Percentiles rank a stretch among this genome's conserved stretches.
Conservation (phyloP, 164 flowering plant genomes). For the Magnolia kwangsiensis region DNA sequence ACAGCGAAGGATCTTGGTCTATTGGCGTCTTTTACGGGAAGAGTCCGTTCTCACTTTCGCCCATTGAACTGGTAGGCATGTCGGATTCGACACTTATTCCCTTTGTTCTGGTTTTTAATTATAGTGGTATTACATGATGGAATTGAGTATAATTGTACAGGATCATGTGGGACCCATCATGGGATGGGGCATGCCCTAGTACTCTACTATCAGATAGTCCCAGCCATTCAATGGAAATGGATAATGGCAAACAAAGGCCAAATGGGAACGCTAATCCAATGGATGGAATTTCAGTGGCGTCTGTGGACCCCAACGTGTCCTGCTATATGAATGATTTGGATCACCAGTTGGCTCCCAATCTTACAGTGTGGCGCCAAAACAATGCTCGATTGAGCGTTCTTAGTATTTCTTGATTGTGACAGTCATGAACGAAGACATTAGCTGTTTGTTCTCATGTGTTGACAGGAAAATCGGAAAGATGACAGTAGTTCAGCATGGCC, state of each 20-base stretch:
- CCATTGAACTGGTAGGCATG: conserved; percentile 15
- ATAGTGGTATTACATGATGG: not conserved
- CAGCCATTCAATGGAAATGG: too few relatives aligned
- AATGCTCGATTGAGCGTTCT: not conserved
- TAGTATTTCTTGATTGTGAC: not conserved
- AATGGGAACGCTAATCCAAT: too few relatives aligned
- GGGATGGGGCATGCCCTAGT: not conserved
- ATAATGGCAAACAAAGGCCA: too few relatives aligned
- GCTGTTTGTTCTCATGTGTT: not conserved
- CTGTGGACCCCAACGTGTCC: not conserved
- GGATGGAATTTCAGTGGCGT: not conserved
- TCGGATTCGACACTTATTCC: not conserved
- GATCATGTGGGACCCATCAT: not conserved
- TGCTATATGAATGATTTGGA: not conserved
- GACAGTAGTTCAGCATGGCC: conserved; percentile 76
- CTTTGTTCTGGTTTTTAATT: not conserved
- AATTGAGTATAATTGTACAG: not conserved
- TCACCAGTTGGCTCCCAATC: not conserved
- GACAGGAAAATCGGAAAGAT: conserved; percentile 6
- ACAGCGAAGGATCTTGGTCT: conserved; percentile 18
- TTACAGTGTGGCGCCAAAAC: too few relatives aligned
- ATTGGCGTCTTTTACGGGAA: conserved; percentile 16
- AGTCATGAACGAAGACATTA: not conserved
- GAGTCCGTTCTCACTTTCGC: conserved; percentile 12
- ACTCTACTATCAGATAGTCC: not conserved